A percentile compares a stretch with the other conserved stretches of the same genome.
Conservation (phyloP, 225 moss, liverwort and hornwort species). For the Marchantia paleacea region DNA sequence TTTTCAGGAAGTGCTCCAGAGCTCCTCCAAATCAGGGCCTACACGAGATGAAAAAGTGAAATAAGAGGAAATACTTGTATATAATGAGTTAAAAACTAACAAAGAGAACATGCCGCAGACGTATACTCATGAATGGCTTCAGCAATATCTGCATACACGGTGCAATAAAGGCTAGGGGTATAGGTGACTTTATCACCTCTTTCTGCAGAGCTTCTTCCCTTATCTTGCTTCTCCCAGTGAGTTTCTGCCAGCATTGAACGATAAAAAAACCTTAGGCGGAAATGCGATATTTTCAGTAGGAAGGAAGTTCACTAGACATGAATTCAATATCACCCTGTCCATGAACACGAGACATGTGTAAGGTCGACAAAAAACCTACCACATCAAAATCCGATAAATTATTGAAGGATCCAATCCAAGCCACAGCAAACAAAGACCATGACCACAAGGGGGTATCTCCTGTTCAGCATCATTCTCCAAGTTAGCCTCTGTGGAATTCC, state of each 20-base stretch:
- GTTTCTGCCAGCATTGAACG: conserved; percentile 47
- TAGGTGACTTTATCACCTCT: conserved; percentile 45
- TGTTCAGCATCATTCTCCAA: background rate
- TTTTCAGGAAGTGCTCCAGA: conserved; percentile 67
- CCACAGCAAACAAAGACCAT: conserved; percentile 61
- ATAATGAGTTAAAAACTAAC: background rate
- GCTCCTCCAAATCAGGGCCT: conserved; percentile 72
- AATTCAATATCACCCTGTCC: too few relatives aligned
- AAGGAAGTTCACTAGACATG: too few relatives aligned
- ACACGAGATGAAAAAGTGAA: conserved; percentile 16
- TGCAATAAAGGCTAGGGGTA: background rate
- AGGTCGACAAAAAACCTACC: conserved; percentile 41
- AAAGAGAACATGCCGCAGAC: background rate
- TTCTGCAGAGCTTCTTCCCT: conserved; percentile 88
- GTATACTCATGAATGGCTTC: too few relatives aligned
- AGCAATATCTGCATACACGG: too few relatives aligned
- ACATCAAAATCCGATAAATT: conserved; percentile 86
- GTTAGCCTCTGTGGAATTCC: background rate
- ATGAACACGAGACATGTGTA: background rate
- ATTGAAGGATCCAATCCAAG: conserved; percentile 76
- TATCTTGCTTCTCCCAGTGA: conserved; percentile 78
- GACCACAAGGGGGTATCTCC: conserved; percentile 13
- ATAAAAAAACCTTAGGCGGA: too few relatives aligned
- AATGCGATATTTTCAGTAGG: too few relatives aligned
- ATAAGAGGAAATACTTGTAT: background rate